Base-by-base conservation (phyloP, 495 filamentous ascomycete genomes). In the Aspergillus diversus region DNA sequence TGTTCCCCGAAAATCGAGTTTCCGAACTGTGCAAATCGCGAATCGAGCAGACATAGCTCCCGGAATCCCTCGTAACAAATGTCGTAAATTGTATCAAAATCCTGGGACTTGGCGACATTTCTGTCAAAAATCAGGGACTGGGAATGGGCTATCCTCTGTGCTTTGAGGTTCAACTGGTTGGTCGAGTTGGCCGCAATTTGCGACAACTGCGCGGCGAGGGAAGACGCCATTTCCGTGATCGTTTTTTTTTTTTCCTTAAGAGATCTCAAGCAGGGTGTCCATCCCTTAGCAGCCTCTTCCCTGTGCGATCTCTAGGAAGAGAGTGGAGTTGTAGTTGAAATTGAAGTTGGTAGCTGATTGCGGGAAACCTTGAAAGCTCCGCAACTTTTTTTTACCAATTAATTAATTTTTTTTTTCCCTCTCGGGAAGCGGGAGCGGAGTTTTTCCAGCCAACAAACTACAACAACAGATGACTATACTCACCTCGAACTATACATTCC, bases 91-190 rank as follows among this genome's bases (percentile, higher is more conserved):
- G 89, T 90, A 68, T 97, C 88, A 71, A 94, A 96, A 65, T 89
- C 91, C 74, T 99, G 95, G 31, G 86, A 84, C 12, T 89, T 88
- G 37, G 95, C 96, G 63, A 90, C 82, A 67, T 86, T 84, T 43
- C 87, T 84, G 68, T 96, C 92, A 75, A 93, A 99, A 57, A 99
- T 88, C 56, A 99, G 74, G 15, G 95, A 98, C 68, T 95, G 90
- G 52, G 91, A 92, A 79, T 98, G 94, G 32, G 90, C 83, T 43
- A 89, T 81, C 75, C 92, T 93, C 75, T 97, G 90, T 54, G 91
- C 90, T 72, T 96, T 96, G 51, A 96, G 86, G 70, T 98, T 90
- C 60, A 98, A 85, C 47, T 88, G 84, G 75, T 89, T 86, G 55
- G 88, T 90, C 58, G 90, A 91, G 67, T 88, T 87, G 60, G 86